These are phyloP conservation scores for Immersiporthe knoxdaviesiana DNA, from an alignment of 2,329 filamentous ascomycete species.

Conservation along the genomic window DNA sequence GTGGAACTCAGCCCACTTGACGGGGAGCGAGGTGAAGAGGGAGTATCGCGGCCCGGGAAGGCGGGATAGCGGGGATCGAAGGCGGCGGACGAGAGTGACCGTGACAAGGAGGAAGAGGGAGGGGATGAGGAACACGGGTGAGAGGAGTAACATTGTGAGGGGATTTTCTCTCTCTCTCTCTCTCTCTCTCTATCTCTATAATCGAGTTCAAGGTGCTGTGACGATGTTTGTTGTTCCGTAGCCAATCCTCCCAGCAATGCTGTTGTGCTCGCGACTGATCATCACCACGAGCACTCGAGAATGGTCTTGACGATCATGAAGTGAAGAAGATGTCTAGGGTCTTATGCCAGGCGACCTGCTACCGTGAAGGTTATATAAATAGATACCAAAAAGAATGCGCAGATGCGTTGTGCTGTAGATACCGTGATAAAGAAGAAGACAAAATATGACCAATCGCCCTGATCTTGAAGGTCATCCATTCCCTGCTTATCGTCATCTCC, in stretches of 20 bases:
- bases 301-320: too few species aligned
- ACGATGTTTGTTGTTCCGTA: not conserved
- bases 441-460: constrained; percentile 2
- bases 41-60: constrained; percentile 55
- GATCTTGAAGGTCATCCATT: not conserved
- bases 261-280: not conserved
- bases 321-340: not conserved
- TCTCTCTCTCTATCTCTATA: too few species aligned
- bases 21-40: constrained; percentile 52
- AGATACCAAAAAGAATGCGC: not conserved
- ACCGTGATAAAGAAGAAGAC: not conserved
- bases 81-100: constrained; percentile 31
- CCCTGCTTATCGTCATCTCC: constrained; percentile 7
- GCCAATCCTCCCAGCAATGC: not conserved
- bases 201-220: not conserved
- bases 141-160: constrained; percentile 31
- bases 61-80: constrained; percentile 43
- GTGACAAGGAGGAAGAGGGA: constrained; percentile 20
- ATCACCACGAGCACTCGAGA: not conserved
- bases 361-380: not conserved
- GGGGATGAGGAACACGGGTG: constrained; percentile 29
- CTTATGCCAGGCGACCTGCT: not conserved
- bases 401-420: not conserved
- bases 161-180: too few species aligned
- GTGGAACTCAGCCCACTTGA: constrained; percentile 61